Evolutionary conservation across 352 stramenopile species (phyloP).

Genomic region (Poterioochromonas sp.): DNA sequence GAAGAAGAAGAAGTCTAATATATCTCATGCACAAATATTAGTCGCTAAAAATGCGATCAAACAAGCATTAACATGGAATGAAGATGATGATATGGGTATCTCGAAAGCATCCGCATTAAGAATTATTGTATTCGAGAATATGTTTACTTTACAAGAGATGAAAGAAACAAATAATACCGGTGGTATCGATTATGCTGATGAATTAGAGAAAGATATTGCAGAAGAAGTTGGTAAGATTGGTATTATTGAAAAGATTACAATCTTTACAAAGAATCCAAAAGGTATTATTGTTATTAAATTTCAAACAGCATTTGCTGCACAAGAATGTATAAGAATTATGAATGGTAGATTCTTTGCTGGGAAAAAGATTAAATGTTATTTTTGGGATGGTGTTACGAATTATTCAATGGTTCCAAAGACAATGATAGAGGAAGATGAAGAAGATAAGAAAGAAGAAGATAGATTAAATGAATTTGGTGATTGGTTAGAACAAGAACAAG

Average conservation of each 20-base stretch:
- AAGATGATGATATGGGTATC: slow-evolving; percentile 70
- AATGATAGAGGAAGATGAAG: slow-evolving; percentile 42
- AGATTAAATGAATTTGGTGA: slow-evolving; percentile 81
- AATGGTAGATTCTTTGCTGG: slow-evolving; percentile 73
- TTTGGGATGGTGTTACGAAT: slow-evolving; percentile 85
- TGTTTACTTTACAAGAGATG: slow-evolving; percentile 72
- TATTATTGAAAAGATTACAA: slow-evolving; percentile 75
- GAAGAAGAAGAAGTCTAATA: slow-evolving; percentile 67
- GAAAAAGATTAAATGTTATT: slow-evolving; percentile 70
- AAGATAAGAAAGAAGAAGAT: slow-evolving; percentile 53
- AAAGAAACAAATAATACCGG: slow-evolving; percentile 33
- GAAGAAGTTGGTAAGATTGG: slow-evolving; percentile 52
- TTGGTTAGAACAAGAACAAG: slow-evolving; percentile 74
- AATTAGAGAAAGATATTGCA: slow-evolving; percentile 62
- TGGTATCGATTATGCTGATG: slow-evolving; percentile 52
- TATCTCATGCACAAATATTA: slow-evolving; percentile 54
- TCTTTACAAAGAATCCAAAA: slow-evolving; percentile 80
- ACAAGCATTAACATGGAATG: slow-evolving; percentile 84
- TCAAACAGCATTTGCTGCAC: slow-evolving; percentile 52
- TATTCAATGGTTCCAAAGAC: slow-evolving; percentile 71
- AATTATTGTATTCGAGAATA: slow-evolving; percentile 91
- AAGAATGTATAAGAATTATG: slow-evolving; percentile 72
- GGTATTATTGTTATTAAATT: slow-evolving; percentile 86
- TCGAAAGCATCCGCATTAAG: slow-evolving; percentile 56
- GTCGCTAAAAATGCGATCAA: slow-evolving; percentile 51